Base-by-base conservation (phyloP, 176 grass and related monocot genomes). In the Avena insularis region DNA sequence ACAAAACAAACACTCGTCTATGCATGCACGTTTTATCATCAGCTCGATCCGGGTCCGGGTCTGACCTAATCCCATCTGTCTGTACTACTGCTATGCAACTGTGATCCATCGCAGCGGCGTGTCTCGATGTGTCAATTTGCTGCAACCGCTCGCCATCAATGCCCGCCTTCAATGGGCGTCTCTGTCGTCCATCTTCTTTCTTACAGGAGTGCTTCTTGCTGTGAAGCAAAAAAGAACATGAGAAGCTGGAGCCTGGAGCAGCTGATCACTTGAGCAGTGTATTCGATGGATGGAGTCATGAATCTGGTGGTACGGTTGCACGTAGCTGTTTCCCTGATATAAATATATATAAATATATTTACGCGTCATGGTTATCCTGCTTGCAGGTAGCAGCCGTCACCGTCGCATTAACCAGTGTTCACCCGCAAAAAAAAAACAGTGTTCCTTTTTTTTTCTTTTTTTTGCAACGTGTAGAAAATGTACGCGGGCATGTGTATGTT, bases 71-170 rank as follows among this genome's bases (percentile, higher is more conserved):
- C 46, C 43, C 46, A 47, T 47, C 46, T 10, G 9, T 48, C 46
- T 48, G 8, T 45, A 5, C 43, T 7, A 7, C 45, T 31, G 61
- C 36, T 56, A 5, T 63, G 17, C 57, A 51, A 27, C 12, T 65
- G 36, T 35, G 65, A 29, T 55, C 81, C 31, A 16, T 70, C n/a
- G 1, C 53, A 16, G 53, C 53, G 14, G 49, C 13, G 13, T 54
- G 4, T 19, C 3, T 20, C 1, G 16, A 17, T 66, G 38, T 48
- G 80, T 79, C 79, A 73, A 83, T 64, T 86, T 54, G 73, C 71
- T 71, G 74, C 84, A 83, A 83, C 89, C 49, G 84, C 14, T 83
- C 27, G 7, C 80, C 75, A 84, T 91, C 16, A 87, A 79, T 91
- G 58, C 74, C 16, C 9, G 33, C 89, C 80, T 90, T 90, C 56